Conservation (phyloP, 345 rosid species). For the Melaleuca quinquenervia region DNA sequence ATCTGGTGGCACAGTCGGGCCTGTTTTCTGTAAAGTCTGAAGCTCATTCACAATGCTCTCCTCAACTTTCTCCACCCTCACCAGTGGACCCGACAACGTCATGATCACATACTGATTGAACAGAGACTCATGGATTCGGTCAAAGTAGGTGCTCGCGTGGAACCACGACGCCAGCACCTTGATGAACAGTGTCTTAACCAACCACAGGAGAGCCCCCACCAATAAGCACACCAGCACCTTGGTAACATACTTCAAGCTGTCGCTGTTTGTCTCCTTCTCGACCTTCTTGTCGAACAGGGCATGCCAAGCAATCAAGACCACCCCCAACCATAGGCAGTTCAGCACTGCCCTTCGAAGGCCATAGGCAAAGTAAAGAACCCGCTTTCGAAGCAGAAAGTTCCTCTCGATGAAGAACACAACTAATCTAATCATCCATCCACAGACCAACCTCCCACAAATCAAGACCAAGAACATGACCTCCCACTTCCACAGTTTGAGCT, state of each 20-base stretch:
- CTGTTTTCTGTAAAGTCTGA: constrained; percentile 25
- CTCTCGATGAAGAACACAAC: constrained; percentile 62
- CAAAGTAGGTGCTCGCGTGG: constrained; percentile 89
- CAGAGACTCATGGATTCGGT: constrained; percentile 79
- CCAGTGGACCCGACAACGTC: constrained; percentile 68
- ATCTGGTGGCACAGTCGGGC: constrained; percentile 29
- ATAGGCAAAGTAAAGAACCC: constrained; percentile 73
- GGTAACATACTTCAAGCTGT: constrained; percentile 33
- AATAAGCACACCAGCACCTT: constrained; percentile 52
- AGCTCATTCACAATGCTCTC: constrained; percentile 28
- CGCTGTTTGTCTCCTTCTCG: constrained; percentile 18
- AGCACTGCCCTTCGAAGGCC: constrained; percentile 63
- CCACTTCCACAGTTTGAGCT: constrained; percentile 77
- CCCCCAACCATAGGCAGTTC: constrained; percentile 74
- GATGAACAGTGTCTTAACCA: constrained; percentile 65
- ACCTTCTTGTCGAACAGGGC: constrained; percentile 58
- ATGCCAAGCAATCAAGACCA: constrained; percentile 72
- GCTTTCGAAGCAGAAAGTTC: constrained; percentile 63
- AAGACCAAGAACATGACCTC: constrained; percentile 56
- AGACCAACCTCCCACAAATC: constrained; percentile 73
- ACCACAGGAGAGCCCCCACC: constrained; percentile 62
- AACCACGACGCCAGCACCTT: constrained; percentile 81
- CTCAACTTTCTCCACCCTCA: constrained; percentile 33
- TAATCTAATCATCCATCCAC: constrained; percentile 63
- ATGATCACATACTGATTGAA: constrained; percentile 71